A percentile compares a stretch with the other conserved stretches of the same genome.
These are phyloP conservation scores for Flagelloscypha sp. DNA, from an alignment of 768 basidiomycete genomes.

Conservation along the genomic window DNA sequence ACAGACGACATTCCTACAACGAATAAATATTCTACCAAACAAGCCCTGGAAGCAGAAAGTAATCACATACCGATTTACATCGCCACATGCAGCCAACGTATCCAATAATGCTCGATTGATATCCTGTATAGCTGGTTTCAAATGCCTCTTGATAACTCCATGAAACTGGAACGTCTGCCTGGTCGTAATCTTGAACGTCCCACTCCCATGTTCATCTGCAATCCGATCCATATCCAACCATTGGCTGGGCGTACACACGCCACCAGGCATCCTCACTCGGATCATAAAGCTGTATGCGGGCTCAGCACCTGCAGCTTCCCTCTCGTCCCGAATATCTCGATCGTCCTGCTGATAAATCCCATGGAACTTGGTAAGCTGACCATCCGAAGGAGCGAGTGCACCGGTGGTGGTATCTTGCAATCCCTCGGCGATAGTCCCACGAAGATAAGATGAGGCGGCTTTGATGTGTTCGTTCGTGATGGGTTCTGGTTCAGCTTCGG, in stretches of 20 bases:
- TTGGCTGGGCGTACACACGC: slow-evolving; percentile 85
- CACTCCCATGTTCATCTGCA: slow-evolving; percentile 88
- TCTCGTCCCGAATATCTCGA: slow-evolving; percentile 95
- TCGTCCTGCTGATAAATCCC: slow-evolving; percentile 97
- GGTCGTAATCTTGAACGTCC: slow-evolving; percentile 96
- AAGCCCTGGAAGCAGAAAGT: background rate
- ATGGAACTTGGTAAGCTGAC: slow-evolving; percentile 96
- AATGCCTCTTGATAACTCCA: slow-evolving; percentile 93
- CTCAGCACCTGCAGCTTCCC: slow-evolving; percentile 85
- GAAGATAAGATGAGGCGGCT: slow-evolving; percentile 86
- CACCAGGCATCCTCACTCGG: slow-evolving; percentile 91
- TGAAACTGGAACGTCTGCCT: slow-evolving; percentile 99
- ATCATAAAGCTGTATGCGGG: slow-evolving; percentile 99
- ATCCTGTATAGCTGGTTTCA: slow-evolving; percentile 93
- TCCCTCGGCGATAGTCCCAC: slow-evolving; percentile 93
- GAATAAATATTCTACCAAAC: slow-evolving; percentile 6
- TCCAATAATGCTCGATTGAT: slow-evolving; percentile 89
- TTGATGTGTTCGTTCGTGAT: slow-evolving; percentile 99
- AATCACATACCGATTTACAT: slow-evolving; percentile 75
- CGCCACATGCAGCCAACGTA: slow-evolving; percentile 96
- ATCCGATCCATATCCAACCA: slow-evolving; percentile 97
- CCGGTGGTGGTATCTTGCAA: slow-evolving; percentile 80
- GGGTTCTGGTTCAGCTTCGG: slow-evolving; percentile 89
- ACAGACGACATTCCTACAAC: slow-evolving; percentile 75
- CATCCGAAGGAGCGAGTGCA: slow-evolving; percentile 84